A percentile compares a stretch with the other conserved stretches of the same genome.
Evolutionary conservation across 2,329 filamentous ascomycete genomes (phyloP).

Genomic region (Ophiocordyceps sinensis): DNA sequence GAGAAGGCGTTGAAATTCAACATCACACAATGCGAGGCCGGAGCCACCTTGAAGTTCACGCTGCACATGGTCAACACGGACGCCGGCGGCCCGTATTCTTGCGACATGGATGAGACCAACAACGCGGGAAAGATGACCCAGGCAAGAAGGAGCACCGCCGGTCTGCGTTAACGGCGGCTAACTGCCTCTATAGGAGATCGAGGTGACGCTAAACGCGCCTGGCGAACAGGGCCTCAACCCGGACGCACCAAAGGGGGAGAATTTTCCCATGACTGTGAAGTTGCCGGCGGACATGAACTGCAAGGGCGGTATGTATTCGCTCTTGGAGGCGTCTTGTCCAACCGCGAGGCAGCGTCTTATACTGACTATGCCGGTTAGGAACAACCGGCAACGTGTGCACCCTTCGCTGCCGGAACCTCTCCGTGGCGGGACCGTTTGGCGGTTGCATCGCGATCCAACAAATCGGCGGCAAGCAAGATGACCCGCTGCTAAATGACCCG

Average conservation of each 20-base stretch:
- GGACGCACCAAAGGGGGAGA: background rate
- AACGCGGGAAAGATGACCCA: background rate
- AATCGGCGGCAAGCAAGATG: conserved; percentile 20
- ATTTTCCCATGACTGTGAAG: background rate
- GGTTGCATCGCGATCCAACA: conserved; percentile 47
- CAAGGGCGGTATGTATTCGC: background rate
- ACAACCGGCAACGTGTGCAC: conserved; percentile 45
- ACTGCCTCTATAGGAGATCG: background rate
- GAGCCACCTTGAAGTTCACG: background rate
- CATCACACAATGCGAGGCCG: background rate
- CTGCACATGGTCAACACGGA: background rate
- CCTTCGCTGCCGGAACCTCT: conserved; percentile 44
- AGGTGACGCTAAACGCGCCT: background rate
- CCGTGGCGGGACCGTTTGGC: conserved; percentile 40
- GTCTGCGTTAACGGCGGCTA: background rate
- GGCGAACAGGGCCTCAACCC: background rate
- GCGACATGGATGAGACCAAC: background rate
- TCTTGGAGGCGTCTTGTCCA: too few relatives aligned
- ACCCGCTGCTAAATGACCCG: too few relatives aligned
- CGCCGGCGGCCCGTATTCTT: background rate
- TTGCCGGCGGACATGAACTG: background rate
- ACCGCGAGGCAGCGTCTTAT: too few relatives aligned
- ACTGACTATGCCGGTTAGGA: conserved; percentile 11
- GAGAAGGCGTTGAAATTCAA: background rate
- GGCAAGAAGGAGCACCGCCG: background rate